Evolutionary conservation across 257 asterid genomes (phyloP), one percentile per base, ranked within the genome.

Genomic region (Pogostemon cablin): DNA sequence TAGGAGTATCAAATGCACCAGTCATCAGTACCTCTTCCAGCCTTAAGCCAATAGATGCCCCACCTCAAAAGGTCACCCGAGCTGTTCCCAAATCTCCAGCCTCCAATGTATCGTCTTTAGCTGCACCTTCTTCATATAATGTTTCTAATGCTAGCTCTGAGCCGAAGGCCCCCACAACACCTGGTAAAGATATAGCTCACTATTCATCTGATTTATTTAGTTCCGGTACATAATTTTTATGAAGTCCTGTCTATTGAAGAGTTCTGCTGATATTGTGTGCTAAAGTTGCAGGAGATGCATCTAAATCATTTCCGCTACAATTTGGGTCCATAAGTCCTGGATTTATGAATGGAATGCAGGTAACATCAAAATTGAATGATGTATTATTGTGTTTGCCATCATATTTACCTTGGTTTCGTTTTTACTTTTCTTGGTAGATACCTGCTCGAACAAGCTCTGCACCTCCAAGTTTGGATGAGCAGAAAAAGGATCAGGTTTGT

Each of bases 381-480:
- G 53, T 35, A 65, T 53, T 37, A 7, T 3, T 54, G 32, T 44
- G 39, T 64, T 58, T 49, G 32, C 12, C 46, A 25, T 67, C 72
- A 52, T 65, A 32, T 61, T 59, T 17, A 52, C 65, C 20, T 41
- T 58, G 44, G 46, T 25, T 67, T 32, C 62, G 9, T 72, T 79
- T 49, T 68, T 62, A 38, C 15, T 32, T 71, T 63, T 75, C 10
- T 75, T 57, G 73, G 68, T 62, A 93, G 98, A 76, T 90, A 62
- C 98, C 98, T 58, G 90, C 98, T 43, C 86, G 98, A 71, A 91
- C 97, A 77, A 91, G 93, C 85, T 91, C 97, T 39, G 97, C 96
- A 69, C 96, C 97, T 39, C 96, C 98, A 6, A 90, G 83, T 81
- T 74, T 93, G 86, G 98, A 86, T 74, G 98, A 93, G 82, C 98